Evolutionary conservation across 2,329 filamentous ascomycete species (phyloP).

Genomic region (Myotisia sp.): DNA sequence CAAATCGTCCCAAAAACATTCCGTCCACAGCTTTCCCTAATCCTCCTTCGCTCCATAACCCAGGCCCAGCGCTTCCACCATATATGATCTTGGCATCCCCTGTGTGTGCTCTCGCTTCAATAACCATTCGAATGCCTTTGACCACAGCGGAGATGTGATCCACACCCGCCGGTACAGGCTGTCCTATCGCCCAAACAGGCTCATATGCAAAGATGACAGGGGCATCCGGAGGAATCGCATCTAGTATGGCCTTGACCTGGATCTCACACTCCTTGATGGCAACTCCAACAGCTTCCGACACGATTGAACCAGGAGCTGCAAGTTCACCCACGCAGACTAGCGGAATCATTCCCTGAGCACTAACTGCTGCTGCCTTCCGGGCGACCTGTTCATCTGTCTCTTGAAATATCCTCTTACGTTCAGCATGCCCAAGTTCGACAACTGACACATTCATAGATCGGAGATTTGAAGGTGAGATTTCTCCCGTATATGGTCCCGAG

Average conservation of each 20-base stretch:
- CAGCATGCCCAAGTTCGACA: slow-evolving; percentile 69
- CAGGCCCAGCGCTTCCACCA: slow-evolving; percentile 69
- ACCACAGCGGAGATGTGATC: slow-evolving; percentile 61
- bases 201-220: slow-evolving; percentile 73
- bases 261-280: slow-evolving; percentile 52
- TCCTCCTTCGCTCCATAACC: slow-evolving; percentile 45
- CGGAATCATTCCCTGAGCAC: slow-evolving; percentile 56
- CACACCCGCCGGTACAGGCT: slow-evolving; percentile 53
- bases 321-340: slow-evolving; percentile 70
- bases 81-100: slow-evolving; percentile 57
- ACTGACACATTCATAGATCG: slow-evolving; percentile 54
- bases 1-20: slow-evolving; percentile 53
- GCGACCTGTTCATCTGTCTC: slow-evolving; percentile 59
- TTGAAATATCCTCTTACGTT: slow-evolving; percentile 55
- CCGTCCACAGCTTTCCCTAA: slow-evolving; percentile 16
- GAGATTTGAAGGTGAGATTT: slow-evolving; percentile 56
- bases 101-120: slow-evolving; percentile 15
- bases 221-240: slow-evolving; percentile 44
- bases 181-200: slow-evolving; percentile 79
- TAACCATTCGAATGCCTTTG: slow-evolving; percentile 43
- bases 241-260: slow-evolving; percentile 52
- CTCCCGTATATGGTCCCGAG: slow-evolving; percentile 60
- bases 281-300: slow-evolving; percentile 35
- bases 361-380: slow-evolving; percentile 54
- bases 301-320: slow-evolving; percentile 35